Percentiles rank a stretch among this genome's conserved stretches.
Evolutionary conservation across 768 basidiomycete genomes (phyloP).

Genomic region (Strobilomyces dryophilus): DNA sequence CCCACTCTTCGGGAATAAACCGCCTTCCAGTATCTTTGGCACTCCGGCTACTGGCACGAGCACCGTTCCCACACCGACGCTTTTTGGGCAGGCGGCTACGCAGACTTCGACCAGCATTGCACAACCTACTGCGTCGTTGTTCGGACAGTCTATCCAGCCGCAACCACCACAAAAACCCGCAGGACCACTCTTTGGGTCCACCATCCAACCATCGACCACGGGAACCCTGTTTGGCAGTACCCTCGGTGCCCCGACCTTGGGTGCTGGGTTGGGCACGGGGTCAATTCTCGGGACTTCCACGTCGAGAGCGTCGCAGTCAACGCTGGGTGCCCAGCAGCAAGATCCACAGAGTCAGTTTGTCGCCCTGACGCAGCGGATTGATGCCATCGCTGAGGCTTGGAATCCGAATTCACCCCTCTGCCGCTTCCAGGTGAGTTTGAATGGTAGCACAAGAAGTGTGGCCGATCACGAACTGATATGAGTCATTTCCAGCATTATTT

Average conservation of each 20-base stretch:
- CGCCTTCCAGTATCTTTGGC: conserved; percentile 26
- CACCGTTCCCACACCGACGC: conserved; percentile 21
- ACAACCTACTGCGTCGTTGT: conserved; percentile 17
- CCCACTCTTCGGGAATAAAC: conserved; percentile 36
- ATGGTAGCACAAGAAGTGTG: neutral
- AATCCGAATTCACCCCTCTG: conserved; percentile 63
- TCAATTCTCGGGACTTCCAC: conserved; percentile 30
- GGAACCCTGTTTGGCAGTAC: conserved; percentile 36
- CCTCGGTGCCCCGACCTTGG: conserved; percentile 32
- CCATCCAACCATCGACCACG: conserved; percentile 20
- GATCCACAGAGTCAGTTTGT: conserved; percentile 59
- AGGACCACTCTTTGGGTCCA: conserved; percentile 32
- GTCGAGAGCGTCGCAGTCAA: conserved; percentile 32
- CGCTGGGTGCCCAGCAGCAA: conserved; percentile 43
- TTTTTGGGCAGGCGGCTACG: conserved; percentile 29
- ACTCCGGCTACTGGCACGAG: conserved; percentile 23
- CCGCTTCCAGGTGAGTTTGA: conserved; percentile 64
- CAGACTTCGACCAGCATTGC: conserved; percentile 11
- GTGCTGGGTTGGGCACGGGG: conserved; percentile 20
- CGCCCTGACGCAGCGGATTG: conserved; percentile 54
- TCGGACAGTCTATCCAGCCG: conserved; percentile 19
- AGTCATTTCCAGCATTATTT: conserved; percentile 58
- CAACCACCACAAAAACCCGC: conserved; percentile 21
- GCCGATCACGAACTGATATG: neutral
- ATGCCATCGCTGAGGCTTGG: conserved; percentile 67